Conservation (phyloP, 345 rosid species). For the Linum trigynum region DNA sequence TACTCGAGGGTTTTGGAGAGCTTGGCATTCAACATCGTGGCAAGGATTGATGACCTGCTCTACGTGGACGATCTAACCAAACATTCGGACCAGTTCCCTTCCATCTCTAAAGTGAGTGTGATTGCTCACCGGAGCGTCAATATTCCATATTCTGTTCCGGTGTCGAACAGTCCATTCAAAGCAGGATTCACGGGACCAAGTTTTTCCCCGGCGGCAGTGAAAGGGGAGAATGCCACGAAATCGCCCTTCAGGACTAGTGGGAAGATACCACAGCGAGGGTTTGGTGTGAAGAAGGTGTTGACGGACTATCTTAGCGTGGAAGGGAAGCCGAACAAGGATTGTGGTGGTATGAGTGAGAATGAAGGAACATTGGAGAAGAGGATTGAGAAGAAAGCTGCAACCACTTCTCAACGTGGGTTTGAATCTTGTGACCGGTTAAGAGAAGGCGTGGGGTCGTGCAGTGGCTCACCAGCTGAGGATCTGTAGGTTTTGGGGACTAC, state of each 20-base stretch:
- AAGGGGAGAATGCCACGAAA: constrained; percentile 28
- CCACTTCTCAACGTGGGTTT: constrained; percentile 21
- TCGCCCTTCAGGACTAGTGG: constrained; percentile 40
- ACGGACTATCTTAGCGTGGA: constrained; percentile 58
- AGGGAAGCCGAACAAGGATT: constrained; percentile 32
- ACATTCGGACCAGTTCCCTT: constrained; percentile 53
- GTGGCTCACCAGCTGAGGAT: constrained; percentile 10
- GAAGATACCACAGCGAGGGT: constrained; percentile 45
- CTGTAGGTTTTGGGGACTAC: background rate
- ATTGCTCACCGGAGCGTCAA: constrained; percentile 42
- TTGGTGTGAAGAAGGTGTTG: constrained; percentile 58
- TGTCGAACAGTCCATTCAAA: constrained; percentile 57
- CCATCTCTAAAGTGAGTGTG: constrained; percentile 44
- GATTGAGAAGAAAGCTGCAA: constrained; percentile 11
- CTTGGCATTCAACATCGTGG: constrained; percentile 79
- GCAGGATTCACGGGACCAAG: constrained; percentile 62
- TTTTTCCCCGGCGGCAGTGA: constrained; percentile 58
- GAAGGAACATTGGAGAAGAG: constrained; percentile 18
- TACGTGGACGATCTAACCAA: constrained; percentile 76
- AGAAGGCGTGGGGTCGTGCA: constrained; percentile 16
- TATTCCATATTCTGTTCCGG: constrained; percentile 40
- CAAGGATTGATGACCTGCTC: constrained; percentile 82
- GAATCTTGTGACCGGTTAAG: constrained; percentile 23
- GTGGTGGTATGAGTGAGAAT: constrained; percentile 4
- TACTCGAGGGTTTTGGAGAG: constrained; percentile 91